Conservation (phyloP, 768 basidiomycete species). For the Agrocybe pediades region DNA sequence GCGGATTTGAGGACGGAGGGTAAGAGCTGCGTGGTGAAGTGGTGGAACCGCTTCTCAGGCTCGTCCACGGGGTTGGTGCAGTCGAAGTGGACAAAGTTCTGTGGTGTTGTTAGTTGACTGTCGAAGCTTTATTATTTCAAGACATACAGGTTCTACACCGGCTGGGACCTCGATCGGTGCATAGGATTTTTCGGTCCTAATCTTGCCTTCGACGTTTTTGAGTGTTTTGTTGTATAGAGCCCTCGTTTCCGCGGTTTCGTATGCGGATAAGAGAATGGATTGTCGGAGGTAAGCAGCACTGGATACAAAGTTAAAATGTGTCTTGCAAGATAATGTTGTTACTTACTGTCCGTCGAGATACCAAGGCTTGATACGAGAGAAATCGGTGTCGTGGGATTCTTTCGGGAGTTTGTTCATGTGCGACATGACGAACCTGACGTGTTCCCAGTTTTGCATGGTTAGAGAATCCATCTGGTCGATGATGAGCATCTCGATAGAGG, state of each 20-base stretch:
- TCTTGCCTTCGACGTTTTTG: conserved; percentile 84
- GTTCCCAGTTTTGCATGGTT: conserved; percentile 99
- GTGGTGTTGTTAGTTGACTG: background rate
- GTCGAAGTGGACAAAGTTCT: conserved; percentile 81
- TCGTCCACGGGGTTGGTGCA: conserved; percentile 72
- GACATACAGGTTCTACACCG: conserved; percentile 81
- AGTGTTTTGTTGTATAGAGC: conserved; percentile 74
- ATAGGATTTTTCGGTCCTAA: conserved; percentile 71
- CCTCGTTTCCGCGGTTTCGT: conserved; percentile 88
- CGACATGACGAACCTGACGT: conserved; percentile 90
- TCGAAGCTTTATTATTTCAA: background rate
- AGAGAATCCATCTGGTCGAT: conserved; percentile 92
- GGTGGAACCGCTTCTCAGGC: conserved; percentile 81
- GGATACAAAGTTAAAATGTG: background rate
- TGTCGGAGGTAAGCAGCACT: conserved; percentile 86
- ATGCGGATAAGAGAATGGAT: conserved; percentile 82
- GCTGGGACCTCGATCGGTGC: conserved; percentile 76
- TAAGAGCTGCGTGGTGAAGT: conserved; percentile 86
- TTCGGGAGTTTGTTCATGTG: conserved; percentile 89
- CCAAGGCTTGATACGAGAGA: conserved; percentile 98
- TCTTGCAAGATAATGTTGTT: background rate
- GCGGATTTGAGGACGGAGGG: conserved; percentile 88
- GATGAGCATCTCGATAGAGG: conserved; percentile 90
- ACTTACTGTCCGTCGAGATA: conserved; percentile 89
- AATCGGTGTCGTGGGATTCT: conserved; percentile 92